phyloP scores from a whole-genome alignment of 208 protist species.

The Porcisia hertigi region DNA sequence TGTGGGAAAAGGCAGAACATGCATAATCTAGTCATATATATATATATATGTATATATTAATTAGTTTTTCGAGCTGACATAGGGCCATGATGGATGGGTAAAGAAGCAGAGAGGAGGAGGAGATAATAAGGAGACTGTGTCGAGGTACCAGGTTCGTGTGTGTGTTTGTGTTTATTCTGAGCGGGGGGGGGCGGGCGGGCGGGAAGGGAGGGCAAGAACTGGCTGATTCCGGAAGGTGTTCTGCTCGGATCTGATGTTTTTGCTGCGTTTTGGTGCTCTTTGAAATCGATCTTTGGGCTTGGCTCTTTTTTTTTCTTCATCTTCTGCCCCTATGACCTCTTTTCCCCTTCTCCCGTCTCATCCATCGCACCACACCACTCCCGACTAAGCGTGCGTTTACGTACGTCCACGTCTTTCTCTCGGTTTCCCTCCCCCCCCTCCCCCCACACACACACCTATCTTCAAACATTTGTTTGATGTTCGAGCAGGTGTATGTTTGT shows the following conservation, averaged over 20 bases:
- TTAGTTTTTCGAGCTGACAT: background rate
- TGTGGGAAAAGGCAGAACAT: background rate
- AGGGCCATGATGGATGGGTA: background rate
- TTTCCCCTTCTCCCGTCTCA: background rate
- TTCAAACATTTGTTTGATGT: no score
- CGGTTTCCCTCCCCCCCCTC: background rate
- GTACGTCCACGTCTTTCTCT: background rate
- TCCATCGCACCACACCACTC: background rate
- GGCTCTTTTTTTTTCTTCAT: background rate
- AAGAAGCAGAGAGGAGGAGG: background rate
- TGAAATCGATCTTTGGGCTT: background rate
- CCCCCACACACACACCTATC: background rate
- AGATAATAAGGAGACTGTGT: background rate
- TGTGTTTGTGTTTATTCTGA: background rate
- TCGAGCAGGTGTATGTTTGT: background rate
- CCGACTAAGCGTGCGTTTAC: background rate
- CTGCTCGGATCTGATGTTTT: background rate
- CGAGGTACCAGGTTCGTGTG: background rate
- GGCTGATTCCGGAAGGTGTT: background rate
- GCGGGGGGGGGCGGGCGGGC: no score
- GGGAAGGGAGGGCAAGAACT: background rate
- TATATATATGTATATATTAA: background rate
- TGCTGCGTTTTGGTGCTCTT: background rate
- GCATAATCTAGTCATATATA: background rate
- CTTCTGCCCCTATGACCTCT: background rate